phyloP scores from a whole-genome alignment of 257 asterid genomes.

The Nemophila menziesii region DNA sequence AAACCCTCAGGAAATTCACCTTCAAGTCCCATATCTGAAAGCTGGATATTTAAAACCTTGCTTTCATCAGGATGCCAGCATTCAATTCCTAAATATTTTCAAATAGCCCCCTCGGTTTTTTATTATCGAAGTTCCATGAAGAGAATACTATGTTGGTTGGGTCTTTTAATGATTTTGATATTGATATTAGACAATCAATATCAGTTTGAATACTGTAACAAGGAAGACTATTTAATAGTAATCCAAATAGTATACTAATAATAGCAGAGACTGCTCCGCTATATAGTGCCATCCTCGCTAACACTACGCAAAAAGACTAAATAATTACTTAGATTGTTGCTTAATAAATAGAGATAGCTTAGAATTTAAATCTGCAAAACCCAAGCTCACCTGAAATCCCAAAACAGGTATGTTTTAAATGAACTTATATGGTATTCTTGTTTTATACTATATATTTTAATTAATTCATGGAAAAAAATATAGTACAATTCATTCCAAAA shows the following conservation, averaged over 20 bases:
- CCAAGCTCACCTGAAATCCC: background rate
- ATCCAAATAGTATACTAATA: constrained; percentile 22
- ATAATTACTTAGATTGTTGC: constrained; percentile 4
- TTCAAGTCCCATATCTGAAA: constrained; percentile 56
- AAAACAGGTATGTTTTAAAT: no score
- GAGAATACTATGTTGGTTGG: constrained; percentile 24
- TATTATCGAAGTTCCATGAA: constrained; percentile 54
- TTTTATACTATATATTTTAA: no score
- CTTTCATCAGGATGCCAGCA: constrained; percentile 77
- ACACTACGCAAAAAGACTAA: constrained; percentile 2
- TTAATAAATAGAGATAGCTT: background rate
- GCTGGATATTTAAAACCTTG: constrained; percentile 45
- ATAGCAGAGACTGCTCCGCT: constrained; percentile 18
- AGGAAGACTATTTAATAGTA: constrained; percentile 22
- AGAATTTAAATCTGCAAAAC: constrained; percentile 6
- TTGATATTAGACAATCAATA: constrained; percentile 46
- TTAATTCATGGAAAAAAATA: no score
- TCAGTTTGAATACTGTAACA: constrained; percentile 35
- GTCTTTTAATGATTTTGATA: constrained; percentile 38
- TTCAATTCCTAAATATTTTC: constrained; percentile 51
- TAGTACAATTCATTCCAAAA: no score
- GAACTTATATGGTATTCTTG: no score
- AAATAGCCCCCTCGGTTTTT: constrained; percentile 48
- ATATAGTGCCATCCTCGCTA: constrained; percentile 17
- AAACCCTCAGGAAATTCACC: constrained; percentile 72